Conservation (phyloP, 176 grass and related monocot species). For the Phyllostachys edulis region DNA sequence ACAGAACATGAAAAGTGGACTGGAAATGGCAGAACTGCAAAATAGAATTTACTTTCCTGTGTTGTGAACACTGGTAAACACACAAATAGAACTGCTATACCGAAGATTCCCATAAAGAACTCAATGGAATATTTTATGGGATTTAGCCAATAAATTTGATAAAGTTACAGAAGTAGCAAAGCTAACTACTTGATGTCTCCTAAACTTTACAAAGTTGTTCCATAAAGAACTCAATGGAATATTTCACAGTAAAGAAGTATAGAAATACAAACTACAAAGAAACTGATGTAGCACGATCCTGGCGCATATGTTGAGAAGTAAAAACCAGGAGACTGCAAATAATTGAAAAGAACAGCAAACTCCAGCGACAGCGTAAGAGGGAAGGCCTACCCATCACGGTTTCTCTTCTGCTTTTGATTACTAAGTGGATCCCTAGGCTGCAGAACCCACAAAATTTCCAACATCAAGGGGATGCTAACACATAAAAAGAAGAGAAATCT, state of each 20-base stretch:
- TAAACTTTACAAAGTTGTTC: too few relatives aligned
- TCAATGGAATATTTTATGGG: not conserved
- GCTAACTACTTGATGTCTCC: not conserved
- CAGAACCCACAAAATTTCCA: constrained; percentile 8
- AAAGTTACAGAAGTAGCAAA: not conserved
- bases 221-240: too few relatives aligned
- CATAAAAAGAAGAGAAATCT: not conserved
- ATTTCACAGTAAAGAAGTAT: not conserved
- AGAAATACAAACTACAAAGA: not conserved
- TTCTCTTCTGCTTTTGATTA: constrained; percentile 61
- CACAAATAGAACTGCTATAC: not conserved
- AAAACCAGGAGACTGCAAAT: not conserved
- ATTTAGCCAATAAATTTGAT: not conserved
- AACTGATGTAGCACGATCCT: not conserved
- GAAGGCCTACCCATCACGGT: constrained; percentile 73
- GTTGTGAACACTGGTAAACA: constrained; percentile 1
- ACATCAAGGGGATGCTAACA: constrained; percentile 28
- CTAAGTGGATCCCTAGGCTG: constrained; percentile 70
- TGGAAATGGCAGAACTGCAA: not conserved
- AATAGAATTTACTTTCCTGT: not conserved
- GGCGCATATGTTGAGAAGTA: not conserved
- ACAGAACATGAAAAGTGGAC: not conserved
- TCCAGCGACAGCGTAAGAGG: not conserved
- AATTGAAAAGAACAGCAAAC: not conserved
- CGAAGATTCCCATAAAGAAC: not conserved